Conservation (phyloP, 192 early-diverging fungal species). For the Phlyctochytrium arcticum region DNA sequence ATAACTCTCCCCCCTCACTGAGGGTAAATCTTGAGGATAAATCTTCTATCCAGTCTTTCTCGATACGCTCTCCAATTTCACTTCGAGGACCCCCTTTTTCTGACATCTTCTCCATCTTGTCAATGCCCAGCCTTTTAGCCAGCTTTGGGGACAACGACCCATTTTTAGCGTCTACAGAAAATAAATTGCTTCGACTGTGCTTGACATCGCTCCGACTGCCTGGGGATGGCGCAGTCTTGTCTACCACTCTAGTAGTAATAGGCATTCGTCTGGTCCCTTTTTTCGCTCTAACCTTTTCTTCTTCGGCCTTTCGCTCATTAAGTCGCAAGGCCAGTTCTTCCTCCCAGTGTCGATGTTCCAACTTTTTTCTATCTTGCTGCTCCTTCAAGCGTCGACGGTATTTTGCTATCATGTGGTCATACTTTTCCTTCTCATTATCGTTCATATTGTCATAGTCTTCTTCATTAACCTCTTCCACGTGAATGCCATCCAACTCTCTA, state of each 20-base stretch:
- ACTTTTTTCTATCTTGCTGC: conserved; percentile 46
- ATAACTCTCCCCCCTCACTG: conserved; percentile 32
- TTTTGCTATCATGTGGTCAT: conserved; percentile 42
- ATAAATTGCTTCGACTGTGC: conserved; percentile 2
- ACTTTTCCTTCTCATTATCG: conserved; percentile 40
- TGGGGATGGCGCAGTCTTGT: conserved; percentile 35
- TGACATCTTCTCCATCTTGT: conserved; percentile 17
- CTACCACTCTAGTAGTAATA: conserved; percentile 3
- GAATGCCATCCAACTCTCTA: conserved; percentile 38
- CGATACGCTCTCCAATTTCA: conserved; percentile 13
- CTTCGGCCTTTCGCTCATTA: conserved; percentile 51
- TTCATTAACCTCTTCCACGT: conserved; percentile 46
- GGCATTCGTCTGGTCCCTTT: conserved; percentile 21
- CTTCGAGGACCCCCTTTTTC: conserved; percentile 23
- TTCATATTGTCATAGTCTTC: conserved; percentile 54
- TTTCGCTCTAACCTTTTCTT: conserved; percentile 33
- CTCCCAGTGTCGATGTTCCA: conserved; percentile 43
- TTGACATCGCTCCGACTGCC: conserved; percentile 2
- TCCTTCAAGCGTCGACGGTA: conserved; percentile 44
- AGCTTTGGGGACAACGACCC: conserved; percentile 38
- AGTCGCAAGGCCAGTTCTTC: conserved; percentile 43
- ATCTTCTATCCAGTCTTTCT: conserved; percentile 20
- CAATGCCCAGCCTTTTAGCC: conserved; percentile 7
- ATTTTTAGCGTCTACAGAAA: background rate
- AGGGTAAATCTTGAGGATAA: conserved; percentile 24